Evolutionary conservation across 2,329 filamentous ascomycete species (phyloP), one percentile per base, ranked within the genome.

Genomic region (Cladosporium sp.): DNA sequence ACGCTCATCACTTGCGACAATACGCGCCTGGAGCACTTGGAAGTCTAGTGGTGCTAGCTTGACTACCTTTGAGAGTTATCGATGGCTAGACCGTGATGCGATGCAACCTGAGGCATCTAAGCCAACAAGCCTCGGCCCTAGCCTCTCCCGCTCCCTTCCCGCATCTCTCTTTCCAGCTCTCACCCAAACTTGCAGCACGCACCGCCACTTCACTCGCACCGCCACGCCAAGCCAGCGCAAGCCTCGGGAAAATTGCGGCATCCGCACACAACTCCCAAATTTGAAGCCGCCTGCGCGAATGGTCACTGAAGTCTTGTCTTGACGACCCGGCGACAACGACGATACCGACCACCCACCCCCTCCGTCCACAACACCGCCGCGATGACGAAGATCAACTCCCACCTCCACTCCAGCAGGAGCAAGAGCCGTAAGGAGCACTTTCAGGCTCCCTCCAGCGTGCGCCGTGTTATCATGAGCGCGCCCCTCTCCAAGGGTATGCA

Each of bases 361-460:
- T 47, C 50, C 50, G 53, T 50, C 32, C 55, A 52, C 36, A 53
- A 52, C 40, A 59, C 67, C 68, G 63, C 64, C 79, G 80, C 72
- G 74, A 88, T 88, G 85, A 80, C 77, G 69, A 88, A 87, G 76
- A 78, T 86, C 72, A 84, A 80, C 77, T 72, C 69, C 67, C 70
- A 72, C 67, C 70, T 89, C 69, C 73, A 80, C 75, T 88, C 88
- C 76, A 95, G 90, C 71, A 85, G 92, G 78, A 86, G 92, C 80
- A 98, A 98, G 89, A 93, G 89, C 78, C 89, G 93, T 78, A 95
- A 95, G 83, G 88, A 89, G 73, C 92, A 98, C 83, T 98, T 95
- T 84, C 79, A 82, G 73, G 93, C 93, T 64, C 90, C 91, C 65
- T 96, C 91, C 74, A 90, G 86, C 79, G 82, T 88, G 72, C 91